These are phyloP conservation scores for Glaciozyma martinii DNA, from an alignment of 768 basidiomycete genomes.

Conservation along the genomic window DNA sequence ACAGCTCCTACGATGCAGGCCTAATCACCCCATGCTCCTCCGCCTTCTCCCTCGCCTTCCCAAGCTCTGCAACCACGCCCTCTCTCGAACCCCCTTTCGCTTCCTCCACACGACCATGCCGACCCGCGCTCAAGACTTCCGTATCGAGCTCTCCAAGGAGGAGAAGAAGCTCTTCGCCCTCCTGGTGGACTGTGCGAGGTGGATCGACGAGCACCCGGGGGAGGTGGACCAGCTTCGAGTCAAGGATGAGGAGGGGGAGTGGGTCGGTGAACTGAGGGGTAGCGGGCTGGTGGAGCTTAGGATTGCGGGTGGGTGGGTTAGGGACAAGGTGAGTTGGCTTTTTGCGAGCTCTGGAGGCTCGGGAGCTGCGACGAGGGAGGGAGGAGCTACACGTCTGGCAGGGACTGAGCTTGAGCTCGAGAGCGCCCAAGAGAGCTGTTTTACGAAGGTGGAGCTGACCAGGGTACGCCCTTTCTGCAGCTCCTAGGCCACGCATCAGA, in stretches of 20 bases:
- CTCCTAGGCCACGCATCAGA: constrained; percentile 69
- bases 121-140: no score
- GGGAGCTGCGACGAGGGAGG: neutral
- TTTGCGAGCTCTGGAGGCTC: neutral
- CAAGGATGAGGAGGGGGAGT: constrained; percentile 22
- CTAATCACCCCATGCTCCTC: neutral
- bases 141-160: constrained; percentile 17
- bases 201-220: constrained; percentile 16
- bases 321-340: constrained; percentile 72
- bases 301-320: constrained; percentile 96
- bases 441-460: neutral
- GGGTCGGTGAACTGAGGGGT: constrained; percentile 46
- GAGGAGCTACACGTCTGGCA: neutral
- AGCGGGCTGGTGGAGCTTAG: constrained; percentile 58
- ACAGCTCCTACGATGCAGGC: neutral
- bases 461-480: constrained; percentile 38
- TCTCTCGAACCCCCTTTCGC: neutral
- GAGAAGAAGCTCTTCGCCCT: constrained; percentile 17
- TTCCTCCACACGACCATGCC: neutral
- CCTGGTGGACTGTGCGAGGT: constrained; percentile 27
- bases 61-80: neutral
- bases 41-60: neutral
- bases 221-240: constrained; percentile 18
- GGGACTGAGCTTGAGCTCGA: neutral
- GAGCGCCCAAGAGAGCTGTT: neutral